Evolutionary conservation across 257 asterid genomes (phyloP).

Genomic region (Asclepias syriaca): DNA sequence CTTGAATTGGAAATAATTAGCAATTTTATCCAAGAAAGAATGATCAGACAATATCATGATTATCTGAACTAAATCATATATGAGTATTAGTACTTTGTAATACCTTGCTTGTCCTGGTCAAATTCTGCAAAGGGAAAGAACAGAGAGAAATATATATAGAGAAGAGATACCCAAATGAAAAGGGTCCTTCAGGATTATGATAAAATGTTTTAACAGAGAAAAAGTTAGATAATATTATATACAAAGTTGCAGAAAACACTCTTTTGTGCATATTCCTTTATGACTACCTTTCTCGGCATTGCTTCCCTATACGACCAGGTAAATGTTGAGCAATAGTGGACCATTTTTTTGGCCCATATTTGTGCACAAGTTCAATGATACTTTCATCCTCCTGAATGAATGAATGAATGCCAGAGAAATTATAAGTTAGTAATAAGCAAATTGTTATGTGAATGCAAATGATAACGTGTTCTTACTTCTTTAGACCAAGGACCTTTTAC

Average conservation of each 20-base stretch:
- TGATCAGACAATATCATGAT: background rate
- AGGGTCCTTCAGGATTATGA: background rate
- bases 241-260: slow-evolving; percentile 3
- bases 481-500: slow-evolving; percentile 98
- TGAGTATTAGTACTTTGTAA: background rate
- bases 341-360: slow-evolving; percentile 91
- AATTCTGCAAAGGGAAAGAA: background rate
- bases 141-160: background rate
- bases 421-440: slow-evolving; percentile 2
- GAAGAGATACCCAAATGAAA: background rate
- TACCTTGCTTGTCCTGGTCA: background rate
- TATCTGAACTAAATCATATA: background rate
- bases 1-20: background rate
- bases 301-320: slow-evolving; percentile 98
- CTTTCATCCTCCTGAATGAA: slow-evolving; percentile 76
- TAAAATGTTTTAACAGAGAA: background rate
- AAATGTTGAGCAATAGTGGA: slow-evolving; percentile 91
- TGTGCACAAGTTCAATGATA: slow-evolving; percentile 65
- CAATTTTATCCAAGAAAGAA: background rate
- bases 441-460: background rate
- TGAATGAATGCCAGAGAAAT: background rate
- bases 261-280: background rate
- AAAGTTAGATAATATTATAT: slow-evolving; percentile 10
- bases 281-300: slow-evolving; percentile 86
- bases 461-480: slow-evolving; percentile 46